These are phyloP conservation scores for Oryza coarctata DNA, from an alignment of 176 grass and related monocot species.

Conservation along the genomic window DNA sequence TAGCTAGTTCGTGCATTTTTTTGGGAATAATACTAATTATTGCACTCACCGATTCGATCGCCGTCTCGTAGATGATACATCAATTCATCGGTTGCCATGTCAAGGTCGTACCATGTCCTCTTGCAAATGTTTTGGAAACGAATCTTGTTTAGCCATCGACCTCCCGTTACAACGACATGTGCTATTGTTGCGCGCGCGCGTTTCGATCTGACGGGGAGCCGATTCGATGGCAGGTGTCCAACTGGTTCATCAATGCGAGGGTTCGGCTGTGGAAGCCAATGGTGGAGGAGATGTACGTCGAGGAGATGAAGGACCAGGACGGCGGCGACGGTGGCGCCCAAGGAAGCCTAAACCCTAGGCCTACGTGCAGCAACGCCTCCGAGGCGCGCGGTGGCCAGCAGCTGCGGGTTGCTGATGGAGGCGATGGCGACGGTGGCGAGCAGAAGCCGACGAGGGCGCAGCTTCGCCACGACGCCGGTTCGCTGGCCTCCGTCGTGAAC, in stretches of 20 bases:
- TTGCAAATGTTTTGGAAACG: conserved; percentile 27
- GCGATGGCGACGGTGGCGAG: conserved; percentile 26
- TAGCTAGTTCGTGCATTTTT: background rate
- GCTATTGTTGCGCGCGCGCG: background rate
- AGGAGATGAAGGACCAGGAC: conserved; percentile 71
- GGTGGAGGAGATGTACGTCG: conserved; percentile 97
- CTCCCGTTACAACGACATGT: conserved; percentile 21
- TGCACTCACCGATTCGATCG: conserved; percentile 7
- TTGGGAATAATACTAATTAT: background rate
- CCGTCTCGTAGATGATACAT: conserved; percentile 29
- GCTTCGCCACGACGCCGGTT: conserved; percentile 60
- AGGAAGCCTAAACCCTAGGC: conserved; percentile 43
- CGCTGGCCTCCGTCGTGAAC: conserved; percentile 76
- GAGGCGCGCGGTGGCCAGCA: background rate
- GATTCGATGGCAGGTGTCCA: conserved; percentile 57
- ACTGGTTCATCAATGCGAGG: conserved; percentile 86
- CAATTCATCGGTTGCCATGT: conserved; percentile 55
- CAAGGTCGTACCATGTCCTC: conserved; percentile 38
- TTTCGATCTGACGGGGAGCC: background rate
- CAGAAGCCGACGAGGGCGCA: conserved; percentile 70
- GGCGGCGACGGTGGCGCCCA: conserved; percentile 1
- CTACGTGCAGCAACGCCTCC: conserved; percentile 31
- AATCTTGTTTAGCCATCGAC: conserved; percentile 17
- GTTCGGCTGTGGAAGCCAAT: conserved; percentile 94
- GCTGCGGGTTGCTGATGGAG: background rate